A percentile compares a stretch with the other conserved stretches of the same genome.
phyloP scores from a whole-genome alignment of 257 asterid species.

The Plantago ovata region DNA sequence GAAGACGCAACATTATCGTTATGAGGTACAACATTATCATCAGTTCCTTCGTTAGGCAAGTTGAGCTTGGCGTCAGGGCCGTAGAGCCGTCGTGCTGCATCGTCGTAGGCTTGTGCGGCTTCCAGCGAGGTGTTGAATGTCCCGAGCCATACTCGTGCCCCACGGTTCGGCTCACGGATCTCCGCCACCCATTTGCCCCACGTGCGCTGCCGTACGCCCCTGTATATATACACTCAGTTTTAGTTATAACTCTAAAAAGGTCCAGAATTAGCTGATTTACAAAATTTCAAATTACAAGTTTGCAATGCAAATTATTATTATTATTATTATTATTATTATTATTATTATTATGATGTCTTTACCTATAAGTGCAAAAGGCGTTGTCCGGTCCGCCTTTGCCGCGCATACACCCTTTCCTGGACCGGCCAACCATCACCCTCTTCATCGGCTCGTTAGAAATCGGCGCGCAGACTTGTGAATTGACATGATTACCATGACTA shows the following conservation, averaged over 20 bases:
- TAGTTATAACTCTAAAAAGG: no score
- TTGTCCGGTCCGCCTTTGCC: constrained; percentile 89
- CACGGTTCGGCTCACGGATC: constrained; percentile 75
- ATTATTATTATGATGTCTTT: no score
- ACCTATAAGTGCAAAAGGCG: constrained; percentile 45
- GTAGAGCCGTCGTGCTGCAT: constrained; percentile 51
- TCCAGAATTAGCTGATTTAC: no score
- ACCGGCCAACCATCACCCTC: constrained; percentile 35
- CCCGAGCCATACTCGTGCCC: constrained; percentile 75
- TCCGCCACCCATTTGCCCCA: constrained; percentile 93
- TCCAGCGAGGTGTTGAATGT: constrained; percentile 61
- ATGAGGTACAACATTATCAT: not conserved
- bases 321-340: no score
- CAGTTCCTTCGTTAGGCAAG: constrained; percentile 16
- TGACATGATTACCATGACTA: not conserved
- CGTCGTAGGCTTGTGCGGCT: constrained; percentile 80
- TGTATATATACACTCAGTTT: not conserved
- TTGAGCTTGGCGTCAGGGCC: constrained; percentile 59
- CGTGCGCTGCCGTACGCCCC: constrained; percentile 82
- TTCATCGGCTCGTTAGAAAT: not conserved
- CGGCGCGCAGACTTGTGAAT: not conserved
- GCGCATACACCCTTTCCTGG: constrained; percentile 78
- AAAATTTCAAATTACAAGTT: no score
- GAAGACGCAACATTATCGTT: no score
- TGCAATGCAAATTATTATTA: no score